Evolutionary conservation across 768 basidiomycete genomes (phyloP).

Genomic region (Suillus subaureus): DNA sequence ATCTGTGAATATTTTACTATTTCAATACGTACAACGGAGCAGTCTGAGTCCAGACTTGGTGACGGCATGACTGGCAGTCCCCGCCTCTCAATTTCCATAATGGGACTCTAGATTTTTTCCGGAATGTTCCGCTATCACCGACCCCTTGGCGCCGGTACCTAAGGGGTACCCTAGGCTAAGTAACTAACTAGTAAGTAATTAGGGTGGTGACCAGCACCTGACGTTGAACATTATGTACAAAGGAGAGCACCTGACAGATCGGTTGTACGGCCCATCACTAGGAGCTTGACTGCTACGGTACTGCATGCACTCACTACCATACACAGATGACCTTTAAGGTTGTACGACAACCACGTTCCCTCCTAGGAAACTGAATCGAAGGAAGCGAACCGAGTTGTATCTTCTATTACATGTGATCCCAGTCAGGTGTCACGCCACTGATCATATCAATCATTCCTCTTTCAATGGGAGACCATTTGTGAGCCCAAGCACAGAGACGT

Average conservation of each 20-base stretch:
- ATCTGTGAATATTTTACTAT: background rate
- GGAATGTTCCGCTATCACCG: slow-evolving; percentile 1
- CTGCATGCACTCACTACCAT: background rate
- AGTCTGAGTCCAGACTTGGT: background rate
- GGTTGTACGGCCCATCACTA: background rate
- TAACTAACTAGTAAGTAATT: too few relatives aligned
- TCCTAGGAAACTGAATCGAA: background rate
- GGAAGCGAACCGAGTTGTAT: background rate
- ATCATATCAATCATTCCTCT: background rate
- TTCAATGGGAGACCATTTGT: background rate
- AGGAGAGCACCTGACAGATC: background rate
- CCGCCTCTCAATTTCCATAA: background rate
- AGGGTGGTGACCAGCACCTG: background rate
- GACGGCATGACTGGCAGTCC: background rate
- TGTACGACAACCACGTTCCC: background rate
- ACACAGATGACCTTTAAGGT: slow-evolving; percentile 1
- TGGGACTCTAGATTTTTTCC: background rate
- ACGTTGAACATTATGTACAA: background rate
- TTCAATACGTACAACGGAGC: background rate
- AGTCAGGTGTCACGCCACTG: background rate
- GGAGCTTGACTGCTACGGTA: background rate
- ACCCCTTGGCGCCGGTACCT: too few relatives aligned
- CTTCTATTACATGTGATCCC: background rate
- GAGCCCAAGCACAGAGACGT: background rate
- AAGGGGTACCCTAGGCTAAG: too few relatives aligned